Evolutionary conservation across 306 rosid genomes (phyloP).

Genomic region (Pterocarpus santalinus): DNA sequence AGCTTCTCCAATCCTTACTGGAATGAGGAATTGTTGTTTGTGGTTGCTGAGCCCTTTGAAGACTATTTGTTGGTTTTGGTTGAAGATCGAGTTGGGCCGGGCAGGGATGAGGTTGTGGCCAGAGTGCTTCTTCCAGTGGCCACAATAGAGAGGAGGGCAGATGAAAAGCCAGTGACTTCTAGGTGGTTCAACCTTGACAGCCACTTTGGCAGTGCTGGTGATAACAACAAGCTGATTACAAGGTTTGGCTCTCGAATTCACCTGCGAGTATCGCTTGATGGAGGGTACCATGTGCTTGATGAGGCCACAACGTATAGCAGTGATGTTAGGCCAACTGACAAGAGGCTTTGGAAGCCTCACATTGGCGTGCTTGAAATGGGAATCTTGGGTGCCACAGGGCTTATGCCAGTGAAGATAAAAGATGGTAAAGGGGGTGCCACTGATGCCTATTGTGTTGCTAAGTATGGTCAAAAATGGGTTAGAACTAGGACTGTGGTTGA

Average conservation of each 20-base stretch:
- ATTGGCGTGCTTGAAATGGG: conserved; percentile 75
- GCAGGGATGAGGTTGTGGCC: conserved; percentile 60
- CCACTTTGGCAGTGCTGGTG: conserved; percentile 41
- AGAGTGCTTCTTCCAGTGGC: conserved; percentile 57
- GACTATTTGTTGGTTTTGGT: conserved; percentile 60
- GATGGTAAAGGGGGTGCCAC: conserved; percentile 66
- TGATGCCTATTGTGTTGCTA: conserved; percentile 71
- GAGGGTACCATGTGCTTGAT: conserved; percentile 75
- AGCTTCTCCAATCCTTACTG: conserved; percentile 68
- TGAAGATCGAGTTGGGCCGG: conserved; percentile 62
- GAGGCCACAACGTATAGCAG: conserved; percentile 74
- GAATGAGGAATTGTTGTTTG: conserved; percentile 71
- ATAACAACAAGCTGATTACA: conserved; percentile 53
- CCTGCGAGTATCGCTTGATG: conserved; percentile 65
- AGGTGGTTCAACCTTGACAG: conserved; percentile 73
- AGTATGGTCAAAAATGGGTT: conserved; percentile 74
- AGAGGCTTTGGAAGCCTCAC: conserved; percentile 71
- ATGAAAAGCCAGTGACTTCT: conserved; percentile 62
- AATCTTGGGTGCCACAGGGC: conserved; percentile 72
- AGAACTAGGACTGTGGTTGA: conserved; percentile 69
- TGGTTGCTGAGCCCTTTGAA: conserved; percentile 71
- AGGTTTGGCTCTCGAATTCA: conserved; percentile 70
- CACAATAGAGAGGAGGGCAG: conserved; percentile 56
- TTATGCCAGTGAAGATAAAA: conserved; percentile 68
- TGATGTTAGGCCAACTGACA: conserved; percentile 70